phyloP scores from a whole-genome alignment of 2,329 filamentous ascomycete species.

The Alternaria sp. region DNA sequence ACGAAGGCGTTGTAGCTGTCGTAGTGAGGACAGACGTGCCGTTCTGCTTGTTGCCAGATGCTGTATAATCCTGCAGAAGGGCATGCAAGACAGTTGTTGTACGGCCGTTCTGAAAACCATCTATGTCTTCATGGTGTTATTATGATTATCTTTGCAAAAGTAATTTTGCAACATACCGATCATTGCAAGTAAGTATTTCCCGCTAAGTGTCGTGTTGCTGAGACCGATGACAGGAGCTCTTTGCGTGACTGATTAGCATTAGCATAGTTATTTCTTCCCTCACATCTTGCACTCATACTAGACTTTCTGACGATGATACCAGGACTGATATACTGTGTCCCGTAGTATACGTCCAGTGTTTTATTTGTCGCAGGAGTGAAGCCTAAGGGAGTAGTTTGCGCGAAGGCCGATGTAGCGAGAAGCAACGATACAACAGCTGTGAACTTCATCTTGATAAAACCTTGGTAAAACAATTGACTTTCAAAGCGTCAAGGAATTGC shows the following conservation, averaged over 20 bases:
- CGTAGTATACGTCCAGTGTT: constrained; percentile 44
- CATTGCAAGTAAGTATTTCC: constrained; percentile 42
- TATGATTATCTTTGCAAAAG: constrained; percentile 7
- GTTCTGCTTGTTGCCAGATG: constrained; percentile 33
- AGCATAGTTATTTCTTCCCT: neutral
- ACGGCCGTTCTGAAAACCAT: constrained; percentile 14
- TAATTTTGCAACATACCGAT: constrained; percentile 33
- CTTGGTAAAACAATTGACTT: neutral
- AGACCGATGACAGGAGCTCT: constrained; percentile 37
- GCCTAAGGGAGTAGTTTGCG: constrained; percentile 35
- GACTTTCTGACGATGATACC: constrained; percentile 42
- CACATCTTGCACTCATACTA: constrained; percentile 17
- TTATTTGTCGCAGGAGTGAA: constrained; percentile 34
- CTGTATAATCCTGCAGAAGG: constrained; percentile 38
- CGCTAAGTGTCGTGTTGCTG: constrained; percentile 31
- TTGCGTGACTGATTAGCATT: constrained; percentile 21
- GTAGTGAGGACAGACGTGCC: constrained; percentile 36
- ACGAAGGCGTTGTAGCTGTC: constrained; percentile 37
- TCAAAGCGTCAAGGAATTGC: neutral
- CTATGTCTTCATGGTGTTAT: constrained; percentile 12
- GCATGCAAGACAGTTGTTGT: constrained; percentile 42
- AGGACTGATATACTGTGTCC: constrained; percentile 39
- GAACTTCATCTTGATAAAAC: constrained; percentile 19
- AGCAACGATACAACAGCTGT: constrained; percentile 13
- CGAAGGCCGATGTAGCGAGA: constrained; percentile 23